Evolutionary conservation across 805 yeast species (phyloP).

Genomic region (Kluyveromyces starmeri): DNA sequence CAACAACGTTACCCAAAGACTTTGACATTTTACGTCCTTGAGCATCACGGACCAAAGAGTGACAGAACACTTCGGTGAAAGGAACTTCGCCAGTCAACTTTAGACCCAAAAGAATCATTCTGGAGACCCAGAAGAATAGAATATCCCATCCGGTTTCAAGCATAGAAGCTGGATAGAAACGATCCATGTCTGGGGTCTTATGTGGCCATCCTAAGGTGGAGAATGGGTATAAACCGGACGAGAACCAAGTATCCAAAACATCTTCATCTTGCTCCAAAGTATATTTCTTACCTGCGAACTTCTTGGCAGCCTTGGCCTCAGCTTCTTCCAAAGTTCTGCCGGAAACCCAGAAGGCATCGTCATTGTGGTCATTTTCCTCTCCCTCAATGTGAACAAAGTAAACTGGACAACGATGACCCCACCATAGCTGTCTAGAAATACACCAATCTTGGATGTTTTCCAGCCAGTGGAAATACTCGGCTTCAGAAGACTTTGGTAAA

Average conservation of each 20-base stretch:
- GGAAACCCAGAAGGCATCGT: slow-evolving; percentile 80
- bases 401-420: slow-evolving; percentile 98
- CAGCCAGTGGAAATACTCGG: slow-evolving; percentile 92
- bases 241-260: slow-evolving; percentile 97
- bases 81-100: slow-evolving; percentile 89
- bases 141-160: slow-evolving; percentile 99
- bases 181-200: slow-evolving; percentile 59
- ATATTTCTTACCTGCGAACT: slow-evolving; percentile 62
- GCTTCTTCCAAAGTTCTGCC: slow-evolving; percentile 85
- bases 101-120: slow-evolving; percentile 89
- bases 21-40: slow-evolving; percentile 99
- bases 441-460: slow-evolving; percentile 98
- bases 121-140: slow-evolving; percentile 95
- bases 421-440: slow-evolving; percentile 88
- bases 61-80: slow-evolving; percentile 95
- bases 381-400: slow-evolving; percentile 82
- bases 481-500: slow-evolving; percentile 81
- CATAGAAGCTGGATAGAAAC: slow-evolving; percentile 85
- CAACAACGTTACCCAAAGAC: slow-evolving; percentile 92
- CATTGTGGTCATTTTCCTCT: slow-evolving; percentile 46
- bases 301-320: slow-evolving; percentile 61
- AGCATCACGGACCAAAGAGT: slow-evolving; percentile 96
- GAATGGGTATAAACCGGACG: slow-evolving; percentile 97
- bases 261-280: slow-evolving; percentile 93
- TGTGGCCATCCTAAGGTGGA: slow-evolving; percentile 96